Conservation (phyloP, 371 early-diverging fungal species). For the Vairimorpha ceranae region DNA sequence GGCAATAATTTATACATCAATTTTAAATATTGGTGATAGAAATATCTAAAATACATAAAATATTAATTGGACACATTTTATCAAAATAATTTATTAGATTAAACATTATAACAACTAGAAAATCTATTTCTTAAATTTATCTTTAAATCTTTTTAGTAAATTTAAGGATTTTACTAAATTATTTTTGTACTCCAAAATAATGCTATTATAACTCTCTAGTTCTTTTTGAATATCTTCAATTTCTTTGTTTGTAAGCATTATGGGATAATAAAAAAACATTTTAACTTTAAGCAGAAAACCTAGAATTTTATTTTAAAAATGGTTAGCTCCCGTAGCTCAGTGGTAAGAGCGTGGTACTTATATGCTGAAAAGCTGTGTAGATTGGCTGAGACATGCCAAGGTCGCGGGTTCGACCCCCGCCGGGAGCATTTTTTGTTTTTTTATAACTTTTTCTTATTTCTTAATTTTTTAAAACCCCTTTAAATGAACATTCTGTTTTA, state of each 20-base stretch:
- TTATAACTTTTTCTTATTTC: not conserved
- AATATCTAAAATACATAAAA: too few relatives aligned
- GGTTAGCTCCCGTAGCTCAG: constrained; percentile 53
- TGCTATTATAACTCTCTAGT: not conserved
- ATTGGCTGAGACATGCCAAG: constrained; percentile 47
- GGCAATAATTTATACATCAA: too few relatives aligned
- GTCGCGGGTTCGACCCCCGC: constrained; percentile 50
- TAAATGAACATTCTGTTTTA: constrained; percentile 22
- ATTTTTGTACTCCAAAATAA: constrained; percentile 4
- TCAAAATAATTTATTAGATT: too few relatives aligned
- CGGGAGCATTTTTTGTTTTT: constrained; percentile 35
- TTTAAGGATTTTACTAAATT: not conserved
- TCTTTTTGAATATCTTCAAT: not conserved
- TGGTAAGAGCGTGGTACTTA: constrained; percentile 52
- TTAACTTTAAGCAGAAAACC: too few relatives aligned
- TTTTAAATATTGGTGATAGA: too few relatives aligned
- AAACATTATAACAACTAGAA: not conserved
- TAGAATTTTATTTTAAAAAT: too few relatives aligned
- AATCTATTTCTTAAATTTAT: not conserved
- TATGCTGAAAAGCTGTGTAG: constrained; percentile 41
- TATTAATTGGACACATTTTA: too few relatives aligned
- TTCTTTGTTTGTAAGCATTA: not conserved
- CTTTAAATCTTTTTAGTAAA: not conserved
- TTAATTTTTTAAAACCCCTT: not conserved
- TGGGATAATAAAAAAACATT: too few relatives aligned